These are phyloP conservation scores for Alternaria sp. DNA, from an alignment of 2,329 filamentous ascomycete species.

Conservation along the genomic window DNA sequence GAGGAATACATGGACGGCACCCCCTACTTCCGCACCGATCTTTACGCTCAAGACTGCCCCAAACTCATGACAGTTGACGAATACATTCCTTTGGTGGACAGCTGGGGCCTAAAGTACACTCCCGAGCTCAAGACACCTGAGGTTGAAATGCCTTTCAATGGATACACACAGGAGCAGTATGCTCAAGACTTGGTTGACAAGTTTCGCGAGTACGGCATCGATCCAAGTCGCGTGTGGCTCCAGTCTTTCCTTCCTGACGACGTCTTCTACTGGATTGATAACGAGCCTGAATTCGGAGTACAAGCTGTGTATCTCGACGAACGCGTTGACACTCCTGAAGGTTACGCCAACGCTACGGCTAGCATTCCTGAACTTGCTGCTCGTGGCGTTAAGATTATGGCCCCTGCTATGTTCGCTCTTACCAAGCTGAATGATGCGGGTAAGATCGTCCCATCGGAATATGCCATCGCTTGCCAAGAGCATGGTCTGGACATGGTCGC, in stretches of 20 bases:
- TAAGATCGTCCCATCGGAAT: conserved; percentile 68
- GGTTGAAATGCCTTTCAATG: conserved; percentile 74
- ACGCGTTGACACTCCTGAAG: conserved; percentile 60
- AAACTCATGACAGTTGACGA: conserved; percentile 68
- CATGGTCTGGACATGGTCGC: conserved; percentile 71
- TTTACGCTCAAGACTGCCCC: conserved; percentile 68
- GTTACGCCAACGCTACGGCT: conserved; percentile 63
- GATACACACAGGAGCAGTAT: conserved; percentile 71
- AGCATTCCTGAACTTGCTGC: conserved; percentile 65
- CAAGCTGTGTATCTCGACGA: conserved; percentile 73
- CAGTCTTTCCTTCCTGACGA: conserved; percentile 73
- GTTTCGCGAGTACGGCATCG: conserved; percentile 51
- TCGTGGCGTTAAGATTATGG: conserved; percentile 68
- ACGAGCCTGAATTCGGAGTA: conserved; percentile 66
- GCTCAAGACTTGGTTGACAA: conserved; percentile 67
- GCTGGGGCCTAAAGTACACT: conserved; percentile 63
- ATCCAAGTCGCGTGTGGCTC: conserved; percentile 55
- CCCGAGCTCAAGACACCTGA: conserved; percentile 66
- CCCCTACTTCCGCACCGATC: conserved; percentile 68
- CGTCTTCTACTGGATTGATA: conserved; percentile 71
- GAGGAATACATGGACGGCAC: conserved; percentile 67
- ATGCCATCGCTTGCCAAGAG: conserved; percentile 67
- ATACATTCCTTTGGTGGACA: conserved; percentile 68
- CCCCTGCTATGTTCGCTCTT: conserved; percentile 70
- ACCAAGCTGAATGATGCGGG: conserved; percentile 59